Conservation (phyloP, 116 monocot species). For the Iris pallida region DNA sequence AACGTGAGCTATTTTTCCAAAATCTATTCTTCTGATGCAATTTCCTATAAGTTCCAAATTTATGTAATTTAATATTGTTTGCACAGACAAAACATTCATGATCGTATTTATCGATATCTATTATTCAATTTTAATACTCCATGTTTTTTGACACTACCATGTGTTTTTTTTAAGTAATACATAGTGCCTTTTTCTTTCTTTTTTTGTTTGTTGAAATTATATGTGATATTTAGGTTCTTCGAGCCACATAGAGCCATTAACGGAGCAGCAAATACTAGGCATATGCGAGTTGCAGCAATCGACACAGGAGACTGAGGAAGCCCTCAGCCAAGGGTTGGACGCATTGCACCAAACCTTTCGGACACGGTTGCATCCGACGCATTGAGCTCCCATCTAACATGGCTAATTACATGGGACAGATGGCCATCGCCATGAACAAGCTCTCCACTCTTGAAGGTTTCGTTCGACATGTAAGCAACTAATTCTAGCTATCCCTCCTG, state of each 20-base stretch:
- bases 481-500: too few relatives aligned
- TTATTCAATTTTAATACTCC: too few relatives aligned
- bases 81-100: neutral
- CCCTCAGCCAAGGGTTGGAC: conserved; percentile 64
- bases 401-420: conserved; percentile 68
- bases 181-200: neutral
- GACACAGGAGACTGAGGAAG: conserved; percentile 62
- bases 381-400: conserved; percentile 53
- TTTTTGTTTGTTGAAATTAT: neutral
- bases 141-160: neutral
- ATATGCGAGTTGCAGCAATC: conserved; percentile 64
- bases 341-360: conserved; percentile 59
- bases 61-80: too few relatives aligned
- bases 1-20: too few relatives aligned
- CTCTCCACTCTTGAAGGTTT: conserved; percentile 66
- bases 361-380: conserved; percentile 60
- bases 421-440: conserved; percentile 77
- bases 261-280: conserved; percentile 65
- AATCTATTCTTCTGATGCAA: too few relatives aligned
- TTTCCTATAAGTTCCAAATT: too few relatives aligned
- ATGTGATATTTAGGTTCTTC: conserved; percentile 34
- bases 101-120: neutral
- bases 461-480: conserved; percentile 51
- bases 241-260: conserved; percentile 66
- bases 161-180: neutral